A percentile compares a stretch with the other conserved stretches of the same genome.
Conservation (phyloP, 805 yeast species). For the Saturnispora saitoi region DNA sequence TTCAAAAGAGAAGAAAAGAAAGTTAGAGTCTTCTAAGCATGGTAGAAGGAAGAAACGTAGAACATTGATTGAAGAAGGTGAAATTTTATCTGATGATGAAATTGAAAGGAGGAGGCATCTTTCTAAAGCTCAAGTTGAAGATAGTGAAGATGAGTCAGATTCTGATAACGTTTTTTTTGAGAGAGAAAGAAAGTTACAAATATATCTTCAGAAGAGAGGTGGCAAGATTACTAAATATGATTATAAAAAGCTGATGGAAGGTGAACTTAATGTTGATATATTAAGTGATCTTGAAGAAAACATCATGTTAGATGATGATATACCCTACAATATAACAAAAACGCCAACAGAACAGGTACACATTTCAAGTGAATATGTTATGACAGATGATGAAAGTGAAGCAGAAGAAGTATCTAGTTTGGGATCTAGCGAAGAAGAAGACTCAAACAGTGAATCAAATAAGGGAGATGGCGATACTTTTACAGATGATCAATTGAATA, state of each 20-base stretch:
- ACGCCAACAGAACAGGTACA: neutral
- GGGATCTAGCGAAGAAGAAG: neutral
- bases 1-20: constrained; percentile 9
- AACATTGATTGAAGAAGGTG: constrained; percentile 27
- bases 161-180: constrained; percentile 43
- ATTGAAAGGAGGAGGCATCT: constrained; percentile 21
- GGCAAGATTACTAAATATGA: constrained; percentile 25
- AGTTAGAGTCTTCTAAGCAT: neutral
- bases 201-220: constrained; percentile 19
- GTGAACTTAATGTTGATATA: constrained; percentile 5
- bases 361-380: neutral
- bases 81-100: constrained; percentile 10
- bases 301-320: neutral
- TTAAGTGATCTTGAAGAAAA: constrained; percentile 12
- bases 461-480: neutral
- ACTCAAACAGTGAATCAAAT: constrained; percentile 1
- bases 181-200: constrained; percentile 44
- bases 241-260: constrained; percentile 13
- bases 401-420: constrained; percentile 5
- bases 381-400: neutral
- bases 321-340: constrained; percentile 1
- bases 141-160: constrained; percentile 61
- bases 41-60: constrained; percentile 9
- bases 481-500: neutral
- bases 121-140: constrained; percentile 48